A percentile compares a stretch with the other conserved stretches of the same genome.
phyloP scores from a whole-genome alignment of 2,329 filamentous ascomycete species.

The Colletotrichum gigasporum region DNA sequence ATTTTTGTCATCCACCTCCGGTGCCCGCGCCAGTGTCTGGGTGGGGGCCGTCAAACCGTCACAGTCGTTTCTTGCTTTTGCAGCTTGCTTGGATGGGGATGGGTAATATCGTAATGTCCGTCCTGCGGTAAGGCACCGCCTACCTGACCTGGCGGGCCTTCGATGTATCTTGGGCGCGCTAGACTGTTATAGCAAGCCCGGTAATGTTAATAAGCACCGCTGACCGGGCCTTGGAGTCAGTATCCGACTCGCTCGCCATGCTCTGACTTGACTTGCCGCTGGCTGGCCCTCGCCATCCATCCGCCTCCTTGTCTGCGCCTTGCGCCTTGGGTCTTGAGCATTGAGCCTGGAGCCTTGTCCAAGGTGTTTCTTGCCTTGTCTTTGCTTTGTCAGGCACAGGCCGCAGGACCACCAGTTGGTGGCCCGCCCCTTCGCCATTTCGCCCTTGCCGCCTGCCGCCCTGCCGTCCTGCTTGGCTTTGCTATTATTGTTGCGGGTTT shows the following conservation, averaged over 20 bases:
- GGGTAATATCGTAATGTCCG: neutral
- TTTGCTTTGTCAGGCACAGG: neutral
- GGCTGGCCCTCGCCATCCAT: neutral
- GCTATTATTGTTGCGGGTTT: constrained; percentile 9
- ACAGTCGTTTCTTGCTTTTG: constrained; percentile 6
- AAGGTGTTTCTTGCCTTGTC: constrained; percentile 14
- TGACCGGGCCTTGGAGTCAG: neutral
- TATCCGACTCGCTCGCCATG: neutral
- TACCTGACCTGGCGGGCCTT: neutral
- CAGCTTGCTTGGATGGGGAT: neutral
- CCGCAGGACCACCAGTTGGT: neutral
- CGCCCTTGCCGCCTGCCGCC: neutral
- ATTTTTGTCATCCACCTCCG: neutral
- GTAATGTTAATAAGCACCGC: neutral
- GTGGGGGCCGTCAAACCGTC: constrained; percentile 8
- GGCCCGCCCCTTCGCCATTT: neutral
- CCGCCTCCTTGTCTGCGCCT: neutral
- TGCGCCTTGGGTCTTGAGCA: neutral
- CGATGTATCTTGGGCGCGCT: neutral
- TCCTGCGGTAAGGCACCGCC: neutral
- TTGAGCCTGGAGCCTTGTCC: constrained; percentile 6
- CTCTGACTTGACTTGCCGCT: neutral
- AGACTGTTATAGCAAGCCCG: constrained; percentile 11
- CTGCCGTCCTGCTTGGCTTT: constrained; percentile 8
- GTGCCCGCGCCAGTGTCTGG: neutral